phyloP scores from a whole-genome alignment of 192 early-diverging fungal species.

The Cladochytrium replicatum region DNA sequence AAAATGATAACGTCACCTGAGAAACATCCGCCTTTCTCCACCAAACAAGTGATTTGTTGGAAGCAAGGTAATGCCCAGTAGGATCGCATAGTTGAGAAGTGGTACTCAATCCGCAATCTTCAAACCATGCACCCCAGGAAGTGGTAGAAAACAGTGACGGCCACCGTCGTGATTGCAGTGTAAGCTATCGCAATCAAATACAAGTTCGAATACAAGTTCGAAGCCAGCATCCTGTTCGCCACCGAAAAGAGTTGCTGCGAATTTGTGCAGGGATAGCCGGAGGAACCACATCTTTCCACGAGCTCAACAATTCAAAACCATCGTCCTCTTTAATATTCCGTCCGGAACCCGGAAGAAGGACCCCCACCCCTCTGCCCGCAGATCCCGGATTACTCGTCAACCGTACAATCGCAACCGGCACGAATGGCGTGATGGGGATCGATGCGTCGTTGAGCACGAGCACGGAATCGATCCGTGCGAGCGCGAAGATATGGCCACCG shows the following conservation, averaged over 20 bases:
- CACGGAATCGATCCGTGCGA: conserved; percentile 20
- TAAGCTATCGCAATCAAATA: conserved; percentile 23
- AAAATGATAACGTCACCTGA: conserved; percentile 10
- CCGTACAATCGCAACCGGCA: too few species aligned
- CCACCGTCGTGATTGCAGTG: conserved; percentile 9
- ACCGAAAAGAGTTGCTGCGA: too few species aligned
- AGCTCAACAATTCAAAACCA: too few species aligned
- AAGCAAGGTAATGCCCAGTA: conserved; percentile 9
- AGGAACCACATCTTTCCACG: too few species aligned
- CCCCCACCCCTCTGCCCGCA: too few species aligned
- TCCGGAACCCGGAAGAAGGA: too few species aligned
- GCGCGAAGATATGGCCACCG: conserved; percentile 27
- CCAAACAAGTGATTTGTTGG: conserved; percentile 13
- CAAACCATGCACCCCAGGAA: conserved; percentile 17
- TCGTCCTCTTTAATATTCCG: too few species aligned
- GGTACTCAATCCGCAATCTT: conserved; percentile 28
- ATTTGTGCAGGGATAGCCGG: too few species aligned
- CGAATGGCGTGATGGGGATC: neutral
- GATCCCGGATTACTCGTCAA: too few species aligned
- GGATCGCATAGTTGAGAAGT: conserved; percentile 17
- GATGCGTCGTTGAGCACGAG: conserved; percentile 12
- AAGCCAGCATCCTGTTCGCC: too few species aligned
- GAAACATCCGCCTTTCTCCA: conserved; percentile 27
- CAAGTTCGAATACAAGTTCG: too few species aligned
- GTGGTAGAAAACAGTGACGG: conserved; percentile 13